These are phyloP conservation scores for Xylaria sp. DNA, from an alignment of 2,329 filamentous ascomycete species.

Conservation along the genomic window DNA sequence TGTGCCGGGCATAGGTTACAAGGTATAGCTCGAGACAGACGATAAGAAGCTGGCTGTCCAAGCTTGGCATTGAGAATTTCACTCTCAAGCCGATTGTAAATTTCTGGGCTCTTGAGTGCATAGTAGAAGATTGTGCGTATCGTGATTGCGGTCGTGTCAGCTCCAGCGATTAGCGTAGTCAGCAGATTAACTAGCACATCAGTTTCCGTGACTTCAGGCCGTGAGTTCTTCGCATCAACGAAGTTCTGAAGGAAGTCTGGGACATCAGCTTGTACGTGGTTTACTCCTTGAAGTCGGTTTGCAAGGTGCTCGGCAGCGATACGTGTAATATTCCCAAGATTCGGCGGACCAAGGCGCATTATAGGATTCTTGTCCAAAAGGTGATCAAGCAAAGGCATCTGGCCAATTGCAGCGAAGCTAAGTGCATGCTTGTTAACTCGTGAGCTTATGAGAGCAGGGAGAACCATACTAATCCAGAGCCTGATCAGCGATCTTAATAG, in stretches of 20 bases:
- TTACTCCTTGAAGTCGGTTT: neutral
- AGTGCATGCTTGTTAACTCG: neutral
- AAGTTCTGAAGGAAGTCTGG: conserved; percentile 51
- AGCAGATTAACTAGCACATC: conserved; percentile 6
- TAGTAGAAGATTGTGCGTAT: conserved; percentile 27
- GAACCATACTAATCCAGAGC: conserved; percentile 48
- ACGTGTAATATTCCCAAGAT: conserved; percentile 2
- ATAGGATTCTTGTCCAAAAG: conserved; percentile 27
- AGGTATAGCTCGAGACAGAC: conserved; percentile 5
- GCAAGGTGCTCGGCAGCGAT: neutral
- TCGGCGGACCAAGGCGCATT: conserved; percentile 15
- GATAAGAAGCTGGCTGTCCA: conserved; percentile 8
- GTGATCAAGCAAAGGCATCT: conserved; percentile 16
- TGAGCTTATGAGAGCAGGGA: neutral
- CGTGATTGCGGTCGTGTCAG: conserved; percentile 24
- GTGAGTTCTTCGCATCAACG: conserved; percentile 47
- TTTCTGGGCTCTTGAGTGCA: conserved; percentile 13
- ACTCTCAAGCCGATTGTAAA: conserved; percentile 20
- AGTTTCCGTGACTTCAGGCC: conserved; percentile 47
- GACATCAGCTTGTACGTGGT: conserved; percentile 23
- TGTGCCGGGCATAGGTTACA: neutral
- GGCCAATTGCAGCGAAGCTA: conserved; percentile 13
- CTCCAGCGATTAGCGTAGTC: conserved; percentile 18
- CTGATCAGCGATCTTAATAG: conserved; percentile 44
- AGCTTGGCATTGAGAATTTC: conserved; percentile 29